Evolutionary conservation across 2,329 filamentous ascomycete genomes (phyloP).

Genomic region (Alternaria infectoria): DNA sequence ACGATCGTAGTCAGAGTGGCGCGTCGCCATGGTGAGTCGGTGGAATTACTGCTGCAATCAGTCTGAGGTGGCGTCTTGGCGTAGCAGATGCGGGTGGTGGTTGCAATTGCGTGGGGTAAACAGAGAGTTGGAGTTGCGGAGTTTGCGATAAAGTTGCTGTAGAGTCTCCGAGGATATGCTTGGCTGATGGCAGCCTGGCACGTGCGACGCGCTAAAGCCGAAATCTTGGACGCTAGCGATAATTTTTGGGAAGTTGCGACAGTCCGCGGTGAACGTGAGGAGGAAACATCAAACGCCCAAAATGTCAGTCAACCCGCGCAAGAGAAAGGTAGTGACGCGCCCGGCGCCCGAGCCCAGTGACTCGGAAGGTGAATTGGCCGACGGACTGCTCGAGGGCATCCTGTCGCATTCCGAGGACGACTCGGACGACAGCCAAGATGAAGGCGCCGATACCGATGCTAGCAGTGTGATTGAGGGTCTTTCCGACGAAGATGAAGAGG

Average conservation of each 20-base stretch:
- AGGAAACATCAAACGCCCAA: slow-evolving; percentile 6
- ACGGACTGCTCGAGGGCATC: slow-evolving; percentile 51
- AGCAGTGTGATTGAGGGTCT: slow-evolving; percentile 43
- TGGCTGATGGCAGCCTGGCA: slow-evolving; percentile 12
- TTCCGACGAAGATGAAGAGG: slow-evolving; percentile 40
- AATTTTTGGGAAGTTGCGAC: slow-evolving; percentile 25
- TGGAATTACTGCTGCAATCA: slow-evolving; percentile 29
- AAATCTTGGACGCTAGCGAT: slow-evolving; percentile 33
- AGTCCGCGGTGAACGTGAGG: slow-evolving; percentile 1
- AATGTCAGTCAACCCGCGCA: slow-evolving; percentile 57
- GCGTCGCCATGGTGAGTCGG: slow-evolving; percentile 53
- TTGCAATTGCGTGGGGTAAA: slow-evolving; percentile 4
- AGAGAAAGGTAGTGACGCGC: slow-evolving; percentile 53
- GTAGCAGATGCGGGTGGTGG: neutral
- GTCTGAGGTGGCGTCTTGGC: slow-evolving; percentile 6
- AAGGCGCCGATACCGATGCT: slow-evolving; percentile 34
- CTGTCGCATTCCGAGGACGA: slow-evolving; percentile 52
- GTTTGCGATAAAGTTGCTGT: slow-evolving; percentile 1
- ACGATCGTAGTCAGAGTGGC: slow-evolving; percentile 69
- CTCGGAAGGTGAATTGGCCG: slow-evolving; percentile 45
- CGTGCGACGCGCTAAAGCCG: slow-evolving; percentile 23
- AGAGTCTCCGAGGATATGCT: slow-evolving; percentile 5
- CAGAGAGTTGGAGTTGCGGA: neutral
- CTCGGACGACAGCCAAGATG: slow-evolving; percentile 34
- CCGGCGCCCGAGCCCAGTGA: slow-evolving; percentile 38